These are phyloP conservation scores for Porphyrellus cyaneotinctus DNA, from an alignment of 768 basidiomycete genomes.

Conservation along the genomic window DNA sequence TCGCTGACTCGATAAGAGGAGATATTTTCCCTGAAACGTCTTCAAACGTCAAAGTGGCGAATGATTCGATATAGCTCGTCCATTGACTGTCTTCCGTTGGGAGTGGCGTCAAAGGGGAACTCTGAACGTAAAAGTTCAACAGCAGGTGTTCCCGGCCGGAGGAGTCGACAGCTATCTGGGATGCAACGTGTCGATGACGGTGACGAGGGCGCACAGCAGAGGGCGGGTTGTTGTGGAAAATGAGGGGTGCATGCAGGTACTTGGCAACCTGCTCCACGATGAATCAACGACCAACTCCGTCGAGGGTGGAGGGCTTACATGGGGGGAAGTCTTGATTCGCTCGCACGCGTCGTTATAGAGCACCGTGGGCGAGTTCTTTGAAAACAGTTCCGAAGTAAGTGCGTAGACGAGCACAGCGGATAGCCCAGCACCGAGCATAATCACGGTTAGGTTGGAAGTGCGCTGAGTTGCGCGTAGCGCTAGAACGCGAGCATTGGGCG, in stretches of 20 bases:
- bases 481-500: slow-evolving; percentile 1
- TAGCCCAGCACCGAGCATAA: slow-evolving; percentile 74
- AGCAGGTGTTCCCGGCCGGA: slow-evolving; percentile 79
- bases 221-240: slow-evolving; percentile 81
- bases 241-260: slow-evolving; percentile 62
- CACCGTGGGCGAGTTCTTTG: slow-evolving; percentile 84
- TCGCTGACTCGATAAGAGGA: slow-evolving; percentile 45
- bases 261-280: slow-evolving; percentile 50
- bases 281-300: background rate
- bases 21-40: slow-evolving; percentile 45
- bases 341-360: slow-evolving; percentile 62
- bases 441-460: slow-evolving; percentile 49
- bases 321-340: slow-evolving; percentile 43
- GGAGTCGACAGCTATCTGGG: slow-evolving; percentile 70
- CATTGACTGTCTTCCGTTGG: slow-evolving; percentile 5
- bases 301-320: slow-evolving; percentile 30
- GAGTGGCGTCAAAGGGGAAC: slow-evolving; percentile 36
- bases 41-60: slow-evolving; percentile 55
- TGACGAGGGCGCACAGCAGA: slow-evolving; percentile 73
- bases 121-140: slow-evolving; percentile 78
- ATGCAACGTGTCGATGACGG: slow-evolving; percentile 76
- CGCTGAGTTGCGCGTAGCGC: slow-evolving; percentile 41
- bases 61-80: slow-evolving; percentile 39
- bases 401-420: slow-evolving; percentile 72
- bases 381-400: slow-evolving; percentile 78